Base-by-base conservation (phyloP, 768 basidiomycete genomes). In the Russula sp. region DNA sequence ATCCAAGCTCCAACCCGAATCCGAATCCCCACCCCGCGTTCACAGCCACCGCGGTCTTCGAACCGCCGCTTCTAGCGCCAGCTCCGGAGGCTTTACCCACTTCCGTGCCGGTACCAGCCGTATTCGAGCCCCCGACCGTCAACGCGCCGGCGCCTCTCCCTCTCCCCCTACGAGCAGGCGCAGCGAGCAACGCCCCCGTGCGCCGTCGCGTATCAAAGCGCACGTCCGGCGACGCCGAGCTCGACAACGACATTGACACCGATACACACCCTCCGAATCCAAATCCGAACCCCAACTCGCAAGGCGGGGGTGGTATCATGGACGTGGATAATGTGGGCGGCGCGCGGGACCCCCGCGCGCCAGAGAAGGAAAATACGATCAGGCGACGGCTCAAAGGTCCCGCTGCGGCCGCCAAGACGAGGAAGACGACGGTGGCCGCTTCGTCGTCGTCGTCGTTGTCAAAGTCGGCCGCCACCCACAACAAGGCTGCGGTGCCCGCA, bases 321-420 rank as follows among this genome's bases (percentile, higher is more conserved):
- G 56, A 39, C 40, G 56, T 55, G 48, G 56, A 53, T n/a, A n/a
- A 37, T 11, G 11, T 18, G 32, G 45, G 64, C 55, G 57, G 45
- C 16, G 59, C 55, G 5, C 56, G 58, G 40, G 63, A 48, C 37
- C 37, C 37, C 7, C 37, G 8, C 4, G 37, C 37, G 32, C 63
- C 63, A 20, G 65, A 62, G 63, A 69, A 62, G 63, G 65, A 68
- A 39, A 68, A 68, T 22, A 68, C 67, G 49, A 63, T 63, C n/a
- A 57, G 59, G 59, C 55, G 67, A 20, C n/a, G 55, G 6, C 59
- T 66, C n/a, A 63, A 61, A 22, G 60, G 65, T 16, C 60, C 65
- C 14, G 63, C 51, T 6, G 58, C 53, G 2, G 53, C 49, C 6
- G n/a, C 47, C 22, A 64, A 45, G 48, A 60, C 59, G 27, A 55